Evolutionary conservation across 108 stramenopile species (phyloP), one percentile per base, ranked within the genome.

Genomic region (Ochromonas danica): DNA sequence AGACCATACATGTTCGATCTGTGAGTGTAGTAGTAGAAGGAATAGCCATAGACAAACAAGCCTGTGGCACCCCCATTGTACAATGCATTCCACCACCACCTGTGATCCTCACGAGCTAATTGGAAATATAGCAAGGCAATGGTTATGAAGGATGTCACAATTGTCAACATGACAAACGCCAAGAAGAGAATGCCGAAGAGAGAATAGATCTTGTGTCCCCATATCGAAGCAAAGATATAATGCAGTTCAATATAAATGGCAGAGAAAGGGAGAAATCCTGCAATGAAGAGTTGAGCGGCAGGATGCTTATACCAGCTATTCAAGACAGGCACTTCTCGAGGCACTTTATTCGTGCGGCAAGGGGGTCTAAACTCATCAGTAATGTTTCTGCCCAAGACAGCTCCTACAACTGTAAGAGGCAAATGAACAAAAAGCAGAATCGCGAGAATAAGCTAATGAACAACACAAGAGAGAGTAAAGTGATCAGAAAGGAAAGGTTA

Each of bases 191-290:
- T 96, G 42, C 98, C 98, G 82, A 97, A 98, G 14, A 98, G 89
- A 31, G 96, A 95, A 93, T 98, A 98, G 70, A 97, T 93, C 85
- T 95, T 92, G 80, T 98, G 96, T 43, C 98, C 98, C 98, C 98
- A 98, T 84, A 98, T 94, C 63, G 94, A 90, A 10, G 93, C 94
- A 82, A 98, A 98, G 43, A 98, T 96, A 91, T 96, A 96, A 80
- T 97, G 95, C 43, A 88, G 84, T 81, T 96, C 95, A 71, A 99
- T 95, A 92, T 96, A 97, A 82, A 97, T 99, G 2, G 96, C 95
- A 30, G 92, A 92, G 84, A 99, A 99, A 40, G 98, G 98, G 31
- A 99, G 88, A 84, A 99, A 95, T 38, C 98, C 98, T n/a, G 96
- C 94, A 83, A 97, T 87, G 67, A 95, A 51, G 35, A 86, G 43